Conservation (phyloP, 441 rosid species). For the Brassica balearica region DNA sequence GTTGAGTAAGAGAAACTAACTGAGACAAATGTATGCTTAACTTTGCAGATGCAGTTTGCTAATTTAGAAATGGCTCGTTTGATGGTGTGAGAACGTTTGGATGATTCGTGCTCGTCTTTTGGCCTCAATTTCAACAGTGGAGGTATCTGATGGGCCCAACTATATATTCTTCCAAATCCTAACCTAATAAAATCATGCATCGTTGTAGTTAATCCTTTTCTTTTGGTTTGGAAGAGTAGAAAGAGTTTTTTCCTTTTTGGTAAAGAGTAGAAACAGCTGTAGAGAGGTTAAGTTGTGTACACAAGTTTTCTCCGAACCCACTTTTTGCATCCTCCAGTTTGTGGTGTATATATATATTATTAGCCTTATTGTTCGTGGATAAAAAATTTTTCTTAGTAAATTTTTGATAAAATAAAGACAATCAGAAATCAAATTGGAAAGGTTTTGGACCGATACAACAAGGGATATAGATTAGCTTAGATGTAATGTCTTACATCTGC, state of each 20-base stretch:
- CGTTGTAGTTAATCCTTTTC: background rate
- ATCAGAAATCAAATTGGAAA: too few species aligned
- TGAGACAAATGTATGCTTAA: slow-evolving; percentile 17
- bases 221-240: slow-evolving; percentile 8
- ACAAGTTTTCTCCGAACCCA: slow-evolving; percentile 18
- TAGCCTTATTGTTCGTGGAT: too few species aligned
- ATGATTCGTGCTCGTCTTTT: slow-evolving; percentile 18
- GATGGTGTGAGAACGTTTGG: slow-evolving; percentile 12
- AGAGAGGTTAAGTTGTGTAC: slow-evolving; percentile 30
- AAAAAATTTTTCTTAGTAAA: too few species aligned
- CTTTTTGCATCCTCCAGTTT: slow-evolving; percentile 23
- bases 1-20: slow-evolving; percentile 8
- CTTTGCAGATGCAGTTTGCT: slow-evolving; percentile 33
- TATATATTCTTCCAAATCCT: slow-evolving; percentile 20
- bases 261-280: slow-evolving; percentile 28
- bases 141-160: slow-evolving; percentile 26
- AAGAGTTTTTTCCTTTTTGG: background rate
- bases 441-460: too few species aligned
- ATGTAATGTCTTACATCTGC: too few species aligned
- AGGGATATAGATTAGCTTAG: too few species aligned
- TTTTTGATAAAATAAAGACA: too few species aligned
- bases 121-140: slow-evolving; percentile 23
- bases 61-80: slow-evolving; percentile 15
- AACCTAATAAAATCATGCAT: slow-evolving; percentile 7
- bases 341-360: slow-evolving; percentile 18